A percentile compares a stretch with the other conserved stretches of the same genome.
Conservation (phyloP, 495 filamentous ascomycete species). For the Articulospora tetracladia region DNA sequence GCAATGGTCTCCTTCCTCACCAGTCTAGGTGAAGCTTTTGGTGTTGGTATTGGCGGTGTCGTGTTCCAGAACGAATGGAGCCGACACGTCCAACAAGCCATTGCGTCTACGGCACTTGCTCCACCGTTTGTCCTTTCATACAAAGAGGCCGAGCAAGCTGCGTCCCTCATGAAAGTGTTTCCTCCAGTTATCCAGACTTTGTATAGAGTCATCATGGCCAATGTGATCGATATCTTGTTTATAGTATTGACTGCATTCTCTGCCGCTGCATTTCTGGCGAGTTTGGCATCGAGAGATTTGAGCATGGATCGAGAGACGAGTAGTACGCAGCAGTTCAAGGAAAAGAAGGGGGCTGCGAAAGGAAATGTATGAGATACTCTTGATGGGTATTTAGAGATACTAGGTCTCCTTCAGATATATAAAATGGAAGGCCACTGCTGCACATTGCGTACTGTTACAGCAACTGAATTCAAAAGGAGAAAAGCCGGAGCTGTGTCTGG, state of each 20-base stretch:
- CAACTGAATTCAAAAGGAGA: no score
- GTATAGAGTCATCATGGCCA: conserved; percentile 7
- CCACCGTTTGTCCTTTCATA: background rate
- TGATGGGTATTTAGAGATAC: no score
- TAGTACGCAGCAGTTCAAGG: conserved; percentile 5
- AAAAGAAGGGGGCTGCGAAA: background rate
- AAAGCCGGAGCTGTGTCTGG: no score
- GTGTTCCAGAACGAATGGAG: conserved; percentile 12
- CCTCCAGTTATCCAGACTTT: background rate
- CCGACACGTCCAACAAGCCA: background rate
- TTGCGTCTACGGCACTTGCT: background rate
- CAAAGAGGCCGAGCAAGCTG: background rate
- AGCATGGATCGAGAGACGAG: conserved; percentile 6
- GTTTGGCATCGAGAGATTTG: conserved; percentile 2
- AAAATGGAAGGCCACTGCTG: no score
- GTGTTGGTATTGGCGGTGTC: conserved; percentile 11
- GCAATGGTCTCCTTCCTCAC: conserved; percentile 6
- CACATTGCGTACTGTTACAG: no score
- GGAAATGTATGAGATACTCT: background rate
- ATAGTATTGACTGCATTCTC: conserved; percentile 7
- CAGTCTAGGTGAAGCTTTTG: conserved; percentile 8
- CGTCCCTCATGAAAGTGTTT: background rate
- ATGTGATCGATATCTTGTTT: conserved; percentile 2
- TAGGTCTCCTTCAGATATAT: no score
- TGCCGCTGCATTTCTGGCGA: background rate